phyloP scores from a whole-genome alignment of 768 basidiomycete species.

The Tylopilus felleus region DNA sequence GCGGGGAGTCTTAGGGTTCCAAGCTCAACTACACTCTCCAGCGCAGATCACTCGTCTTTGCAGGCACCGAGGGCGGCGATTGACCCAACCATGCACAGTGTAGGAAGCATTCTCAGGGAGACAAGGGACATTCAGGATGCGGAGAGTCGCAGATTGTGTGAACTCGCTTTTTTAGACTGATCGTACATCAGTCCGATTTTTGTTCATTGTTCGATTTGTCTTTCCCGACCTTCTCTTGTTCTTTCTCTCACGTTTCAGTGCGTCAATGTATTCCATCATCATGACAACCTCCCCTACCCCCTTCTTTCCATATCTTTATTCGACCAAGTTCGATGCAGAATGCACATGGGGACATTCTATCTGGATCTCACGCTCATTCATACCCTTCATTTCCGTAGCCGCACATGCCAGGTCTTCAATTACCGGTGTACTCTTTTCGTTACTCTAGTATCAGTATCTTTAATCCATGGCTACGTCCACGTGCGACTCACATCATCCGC shows the following conservation, averaged over 20 bases:
- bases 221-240: not conserved
- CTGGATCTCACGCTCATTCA: slow-evolving; percentile 12
- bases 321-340: not conserved
- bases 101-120: slow-evolving; percentile 53
- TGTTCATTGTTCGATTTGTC: not conserved
- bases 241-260: slow-evolving; percentile 2
- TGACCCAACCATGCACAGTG: slow-evolving; percentile 56
- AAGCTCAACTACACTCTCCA: slow-evolving; percentile 20
- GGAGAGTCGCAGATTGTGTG: slow-evolving; percentile 65
- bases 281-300: not conserved
- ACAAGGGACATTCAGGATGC: slow-evolving; percentile 58
- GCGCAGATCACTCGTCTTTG: slow-evolving; percentile 36
- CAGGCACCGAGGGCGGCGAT: slow-evolving; percentile 39
- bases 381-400: slow-evolving; percentile 8
- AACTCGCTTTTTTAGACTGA: slow-evolving; percentile 61
- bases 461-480: not conserved
- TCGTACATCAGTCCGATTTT: slow-evolving; percentile 1
- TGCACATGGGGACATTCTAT: not conserved
- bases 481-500: too few relatives aligned
- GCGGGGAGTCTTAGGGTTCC: slow-evolving; percentile 30
- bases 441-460: not conserved
- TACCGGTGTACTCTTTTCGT: slow-evolving; percentile 6
- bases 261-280: slow-evolving; percentile 1
- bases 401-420: not conserved
- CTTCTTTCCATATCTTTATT: slow-evolving; percentile 4